phyloP scores from a whole-genome alignment of 345 rosid genomes.

The Diplotaxis tenuifolia region DNA sequence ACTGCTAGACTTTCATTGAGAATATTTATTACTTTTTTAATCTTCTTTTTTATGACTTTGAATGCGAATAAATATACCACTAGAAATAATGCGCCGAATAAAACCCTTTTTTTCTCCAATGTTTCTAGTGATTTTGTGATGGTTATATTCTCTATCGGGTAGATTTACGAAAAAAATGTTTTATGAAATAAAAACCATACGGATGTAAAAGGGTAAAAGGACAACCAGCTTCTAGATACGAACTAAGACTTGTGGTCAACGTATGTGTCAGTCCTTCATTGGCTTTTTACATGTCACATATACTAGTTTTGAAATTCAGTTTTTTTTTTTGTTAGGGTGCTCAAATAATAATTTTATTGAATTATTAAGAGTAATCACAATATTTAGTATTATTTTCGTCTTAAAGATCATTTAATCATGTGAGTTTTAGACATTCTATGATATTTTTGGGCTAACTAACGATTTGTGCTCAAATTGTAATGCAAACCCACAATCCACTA shows the following conservation, averaged over 20 bases:
- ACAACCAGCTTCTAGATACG: background rate
- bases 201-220: background rate
- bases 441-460: background rate
- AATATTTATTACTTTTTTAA: constrained; percentile 6
- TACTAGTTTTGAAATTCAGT: background rate
- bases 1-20: constrained; percentile 18
- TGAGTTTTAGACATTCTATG: background rate
- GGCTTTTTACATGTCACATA: background rate
- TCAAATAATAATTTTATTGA: background rate
- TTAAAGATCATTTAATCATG: background rate
- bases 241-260: constrained; percentile 7
- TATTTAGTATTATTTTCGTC: background rate
- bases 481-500: background rate
- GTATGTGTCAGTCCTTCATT: background rate
- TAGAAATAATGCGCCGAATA: constrained; percentile 8
- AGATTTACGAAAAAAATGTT: background rate
- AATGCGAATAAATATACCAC: constrained; percentile 11
- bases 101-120: background rate
- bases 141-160: background rate
- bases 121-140: background rate
- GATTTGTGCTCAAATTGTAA: background rate
- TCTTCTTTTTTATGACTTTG: background rate
- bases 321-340: background rate
- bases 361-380: background rate
- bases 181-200: background rate